Percentiles rank a stretch among this genome's conserved stretches.
phyloP scores from a whole-genome alignment of 2,329 filamentous ascomycete genomes.

The Chalaropsis ovoidea region DNA sequence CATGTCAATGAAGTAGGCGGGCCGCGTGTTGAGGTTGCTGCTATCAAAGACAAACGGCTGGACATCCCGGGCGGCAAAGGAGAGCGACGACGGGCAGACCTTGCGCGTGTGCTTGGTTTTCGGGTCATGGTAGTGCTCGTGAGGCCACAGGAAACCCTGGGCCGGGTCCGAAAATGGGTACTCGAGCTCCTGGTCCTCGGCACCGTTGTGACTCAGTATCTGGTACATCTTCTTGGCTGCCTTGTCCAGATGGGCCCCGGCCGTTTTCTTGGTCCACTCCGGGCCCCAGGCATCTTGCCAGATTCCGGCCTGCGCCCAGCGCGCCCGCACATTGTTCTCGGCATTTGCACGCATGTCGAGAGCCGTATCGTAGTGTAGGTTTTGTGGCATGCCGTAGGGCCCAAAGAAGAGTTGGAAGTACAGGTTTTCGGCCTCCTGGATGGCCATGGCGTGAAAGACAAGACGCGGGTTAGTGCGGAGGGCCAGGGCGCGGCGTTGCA shows the following conservation, averaged over 20 bases:
- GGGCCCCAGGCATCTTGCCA: slow-evolving; percentile 25
- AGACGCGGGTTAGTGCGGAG: not conserved
- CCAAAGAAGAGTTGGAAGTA: slow-evolving; percentile 9
- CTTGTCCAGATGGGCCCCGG: not conserved
- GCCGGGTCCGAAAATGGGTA: not conserved
- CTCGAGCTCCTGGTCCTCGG: no score
- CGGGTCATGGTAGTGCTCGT: not conserved
- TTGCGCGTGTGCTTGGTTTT: not conserved
- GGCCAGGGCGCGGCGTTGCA: not conserved
- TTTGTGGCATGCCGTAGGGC: slow-evolving; percentile 2
- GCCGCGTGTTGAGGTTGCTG: not conserved
- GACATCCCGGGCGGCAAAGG: not conserved
- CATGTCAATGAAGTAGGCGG: not conserved
- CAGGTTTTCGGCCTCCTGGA: not conserved
- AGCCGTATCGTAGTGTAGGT: not conserved
- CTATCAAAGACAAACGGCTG: not conserved
- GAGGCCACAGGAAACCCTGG: slow-evolving; percentile 7
- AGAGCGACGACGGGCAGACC: not conserved
- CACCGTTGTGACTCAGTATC: not conserved
- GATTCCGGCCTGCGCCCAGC: slow-evolving; percentile 25
- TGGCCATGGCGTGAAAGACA: not conserved
- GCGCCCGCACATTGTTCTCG: slow-evolving; percentile 25
- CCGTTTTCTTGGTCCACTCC: slow-evolving; percentile 17
- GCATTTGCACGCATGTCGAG: slow-evolving; percentile 19
- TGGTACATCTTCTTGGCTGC: not conserved